Conservation (phyloP, 169 alveolate genomes). For the Plasmodium blacklocki region DNA sequence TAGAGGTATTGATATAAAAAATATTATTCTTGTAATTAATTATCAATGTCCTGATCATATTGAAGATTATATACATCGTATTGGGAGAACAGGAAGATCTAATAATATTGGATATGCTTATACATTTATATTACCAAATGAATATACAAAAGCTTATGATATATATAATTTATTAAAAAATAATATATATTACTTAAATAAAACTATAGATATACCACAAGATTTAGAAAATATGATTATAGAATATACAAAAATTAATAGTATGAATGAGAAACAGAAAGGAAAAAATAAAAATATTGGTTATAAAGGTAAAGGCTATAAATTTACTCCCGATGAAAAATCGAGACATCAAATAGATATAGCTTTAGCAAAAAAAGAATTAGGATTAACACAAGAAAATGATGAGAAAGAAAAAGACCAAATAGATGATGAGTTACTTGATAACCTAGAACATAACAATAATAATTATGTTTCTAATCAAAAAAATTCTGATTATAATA, state of each 20-base stretch:
- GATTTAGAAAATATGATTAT: constrained; percentile 81
- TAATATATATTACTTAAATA: constrained; percentile 67
- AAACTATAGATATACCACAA: constrained; percentile 78
- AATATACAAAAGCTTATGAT: constrained; percentile 95
- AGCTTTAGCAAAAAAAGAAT: constrained; percentile 88
- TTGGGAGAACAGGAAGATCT: constrained; percentile 99
- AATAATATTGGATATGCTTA: constrained; percentile 98
- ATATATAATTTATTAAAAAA: constrained; percentile 91
- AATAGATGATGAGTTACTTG: constrained; percentile 72
- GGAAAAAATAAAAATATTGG: constrained; percentile 80
- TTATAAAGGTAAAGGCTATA: constrained; percentile 96
- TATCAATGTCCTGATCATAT: constrained; percentile 98
- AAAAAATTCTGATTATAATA: background rate
- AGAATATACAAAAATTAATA: constrained; percentile 44
- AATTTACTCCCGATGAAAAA: constrained; percentile 93
- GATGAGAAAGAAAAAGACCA: background rate
- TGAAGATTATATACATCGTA: constrained; percentile 99
- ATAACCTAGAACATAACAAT: constrained; percentile 26
- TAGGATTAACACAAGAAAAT: constrained; percentile 77
- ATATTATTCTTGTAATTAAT: constrained; percentile 96
- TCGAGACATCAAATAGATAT: constrained; percentile 91
- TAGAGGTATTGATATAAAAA: constrained; percentile 98
- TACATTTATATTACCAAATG: constrained; percentile 95
- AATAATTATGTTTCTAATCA: constrained; percentile 7
- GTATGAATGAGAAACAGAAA: constrained; percentile 81